Base-by-base conservation (phyloP, 2,329 filamentous ascomycete genomes). In the Mycosphaerelloides madeirae region DNA sequence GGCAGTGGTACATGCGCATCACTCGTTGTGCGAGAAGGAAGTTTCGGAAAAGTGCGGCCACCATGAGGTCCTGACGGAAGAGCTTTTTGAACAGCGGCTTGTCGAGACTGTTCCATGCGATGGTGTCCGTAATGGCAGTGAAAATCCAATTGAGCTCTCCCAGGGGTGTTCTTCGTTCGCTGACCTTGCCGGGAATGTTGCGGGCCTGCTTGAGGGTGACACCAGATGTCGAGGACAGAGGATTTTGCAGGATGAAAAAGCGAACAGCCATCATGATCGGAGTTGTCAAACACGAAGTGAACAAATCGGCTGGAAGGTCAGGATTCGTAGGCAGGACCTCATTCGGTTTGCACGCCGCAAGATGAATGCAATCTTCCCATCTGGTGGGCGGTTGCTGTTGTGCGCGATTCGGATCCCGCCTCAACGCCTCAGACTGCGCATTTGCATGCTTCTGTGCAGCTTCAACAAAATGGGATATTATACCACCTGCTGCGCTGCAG, bases 81-180 rank as follows among this genome's bases (percentile, higher is more conserved):
- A 97, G 87, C 66, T 95, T 95, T 67, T 95, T 90, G 69, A 98
- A 98, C 9, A 96, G 72, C 15, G 89, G 81, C 35, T 91, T 84
- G 3, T 90, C 87, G 3, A 98, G 72, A 4, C 88, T 94, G 25
- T 95, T 97, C 93, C 93, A 98, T 0, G 93, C 93, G 59, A 98
- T 98, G 1, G 91, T 97, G 64, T 98, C 93, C 0, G 93, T 98
- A 54, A 98, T 97, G 43, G 93, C 93, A 1, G 93, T 98, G 63
- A 98, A 97, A 29, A 98, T 98, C 93, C 93, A 98, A 62, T 98
- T 98, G 12, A 98, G 74, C 69, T 98, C 93, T 50, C 93, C 93
- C 28, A 98, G 77, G 7, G 93, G 93, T 38, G 93, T 97, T 61
- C 93, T 79, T 48, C 93, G 80, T 68, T 98, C 93, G 62, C 95